Conservation (phyloP, 2,329 filamentous ascomycete genomes). For the Byssochlamys sp. region DNA sequence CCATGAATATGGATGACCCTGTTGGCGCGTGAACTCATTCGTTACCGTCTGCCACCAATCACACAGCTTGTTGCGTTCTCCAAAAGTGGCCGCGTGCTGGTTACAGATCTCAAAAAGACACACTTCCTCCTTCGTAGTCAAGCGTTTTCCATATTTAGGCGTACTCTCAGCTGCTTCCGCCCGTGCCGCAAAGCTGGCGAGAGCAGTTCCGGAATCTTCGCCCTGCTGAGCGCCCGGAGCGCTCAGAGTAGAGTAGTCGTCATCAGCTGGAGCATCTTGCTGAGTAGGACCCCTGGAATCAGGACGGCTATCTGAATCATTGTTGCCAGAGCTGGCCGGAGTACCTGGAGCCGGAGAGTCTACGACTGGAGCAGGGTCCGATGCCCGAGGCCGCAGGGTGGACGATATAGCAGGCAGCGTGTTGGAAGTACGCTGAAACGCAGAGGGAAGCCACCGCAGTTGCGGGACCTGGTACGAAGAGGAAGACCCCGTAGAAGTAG, state of each 20-base stretch:
- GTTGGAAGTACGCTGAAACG: conserved; percentile 9
- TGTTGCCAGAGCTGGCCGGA: conserved; percentile 8
- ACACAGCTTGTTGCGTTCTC: conserved; percentile 32
- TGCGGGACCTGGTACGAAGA: conserved; percentile 14
- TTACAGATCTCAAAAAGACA: conserved; percentile 34
- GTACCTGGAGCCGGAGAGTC: conserved; percentile 1
- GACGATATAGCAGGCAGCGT: background rate
- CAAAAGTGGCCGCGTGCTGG: conserved; percentile 26
- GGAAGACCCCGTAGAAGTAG: background rate
- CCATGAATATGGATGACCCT: conserved; percentile 34
- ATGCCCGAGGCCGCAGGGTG: background rate
- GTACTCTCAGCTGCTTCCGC: conserved; percentile 4
- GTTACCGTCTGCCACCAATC: conserved; percentile 35
- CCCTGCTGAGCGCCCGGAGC: background rate
- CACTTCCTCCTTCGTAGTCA: conserved; percentile 33
- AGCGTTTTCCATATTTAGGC: conserved; percentile 28
- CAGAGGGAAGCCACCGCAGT: conserved; percentile 17
- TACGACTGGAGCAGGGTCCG: background rate
- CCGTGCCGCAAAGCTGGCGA: background rate
- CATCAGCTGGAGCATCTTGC: conserved; percentile 5
- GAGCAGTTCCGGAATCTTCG: background rate
- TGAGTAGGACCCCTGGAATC: conserved; percentile 5
- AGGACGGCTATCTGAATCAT: conserved; percentile 3
- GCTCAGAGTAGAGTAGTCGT: conserved; percentile 12
- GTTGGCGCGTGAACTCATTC: conserved; percentile 26